phyloP scores from a whole-genome alignment of 805 yeast species.

The Citeromyces nyonsensis region DNA sequence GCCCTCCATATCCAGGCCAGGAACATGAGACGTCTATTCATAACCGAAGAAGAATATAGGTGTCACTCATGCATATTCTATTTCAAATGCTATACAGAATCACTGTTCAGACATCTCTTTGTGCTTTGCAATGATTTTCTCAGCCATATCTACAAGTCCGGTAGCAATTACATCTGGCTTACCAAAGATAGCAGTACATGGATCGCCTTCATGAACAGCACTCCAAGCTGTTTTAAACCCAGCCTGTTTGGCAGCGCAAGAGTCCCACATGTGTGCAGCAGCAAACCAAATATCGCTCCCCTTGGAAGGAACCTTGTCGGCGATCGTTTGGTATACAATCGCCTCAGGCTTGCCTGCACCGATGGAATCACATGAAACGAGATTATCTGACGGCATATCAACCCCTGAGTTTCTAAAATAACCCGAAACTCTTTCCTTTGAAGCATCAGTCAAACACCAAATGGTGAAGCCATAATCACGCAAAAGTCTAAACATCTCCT shows the following conservation, averaged over 20 bases:
- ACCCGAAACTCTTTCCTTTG: constrained; percentile 11
- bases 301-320: constrained; percentile 9
- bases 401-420: constrained; percentile 11
- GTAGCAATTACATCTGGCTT: constrained; percentile 13
- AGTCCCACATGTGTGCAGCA: constrained; percentile 18
- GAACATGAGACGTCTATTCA: no score
- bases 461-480: constrained; percentile 14
- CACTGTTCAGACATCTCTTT: constrained; percentile 2
- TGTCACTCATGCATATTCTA: no score
- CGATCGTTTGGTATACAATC: constrained; percentile 11
- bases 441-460: constrained; percentile 15
- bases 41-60: neutral
- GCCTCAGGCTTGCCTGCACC: constrained; percentile 15
- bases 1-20: no score
- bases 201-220: constrained; percentile 13
- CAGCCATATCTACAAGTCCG: constrained; percentile 14
- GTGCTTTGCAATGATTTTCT: constrained; percentile 11
- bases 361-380: constrained; percentile 14
- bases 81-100: no score
- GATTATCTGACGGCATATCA: constrained; percentile 12
- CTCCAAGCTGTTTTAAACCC: constrained; percentile 16
- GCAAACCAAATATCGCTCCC: constrained; percentile 16
- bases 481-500: constrained; percentile 11
- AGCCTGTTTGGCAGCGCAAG: constrained; percentile 14
- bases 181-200: constrained; percentile 14